phyloP scores from a whole-genome alignment of 225 moss, liverwort and hornwort genomes.

The Rhytidiadelphus loreus region DNA sequence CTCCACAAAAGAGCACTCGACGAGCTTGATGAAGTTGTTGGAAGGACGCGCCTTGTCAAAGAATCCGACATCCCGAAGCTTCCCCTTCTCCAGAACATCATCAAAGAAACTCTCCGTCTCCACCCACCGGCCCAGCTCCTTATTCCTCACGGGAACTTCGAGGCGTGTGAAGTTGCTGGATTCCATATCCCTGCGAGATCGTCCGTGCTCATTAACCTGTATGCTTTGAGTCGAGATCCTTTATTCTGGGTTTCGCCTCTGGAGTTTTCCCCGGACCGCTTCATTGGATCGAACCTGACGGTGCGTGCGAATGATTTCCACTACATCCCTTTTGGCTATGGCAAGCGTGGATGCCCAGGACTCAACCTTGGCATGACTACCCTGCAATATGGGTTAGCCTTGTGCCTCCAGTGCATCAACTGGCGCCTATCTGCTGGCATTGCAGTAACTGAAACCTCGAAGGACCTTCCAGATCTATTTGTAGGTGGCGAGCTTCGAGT shows the following conservation, averaged over 20 bases:
- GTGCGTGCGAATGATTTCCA: slow-evolving; percentile 25
- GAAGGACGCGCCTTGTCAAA: slow-evolving; percentile 22
- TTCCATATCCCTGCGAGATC: slow-evolving; percentile 37
- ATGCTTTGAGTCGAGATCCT: slow-evolving; percentile 43
- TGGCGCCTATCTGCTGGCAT: slow-evolving; percentile 13
- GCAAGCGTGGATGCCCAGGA: slow-evolving; percentile 38
- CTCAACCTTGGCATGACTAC: slow-evolving; percentile 27
- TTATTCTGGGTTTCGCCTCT: slow-evolving; percentile 27
- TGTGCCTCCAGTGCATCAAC: slow-evolving; percentile 32
- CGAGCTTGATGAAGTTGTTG: slow-evolving; percentile 45
- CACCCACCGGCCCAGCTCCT: slow-evolving; percentile 34
- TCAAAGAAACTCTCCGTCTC: slow-evolving; percentile 48
- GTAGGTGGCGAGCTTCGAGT: slow-evolving; percentile 28
- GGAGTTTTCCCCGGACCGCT: slow-evolving; percentile 47
- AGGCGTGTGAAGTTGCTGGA: slow-evolving; percentile 27
- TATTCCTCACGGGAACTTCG: slow-evolving; percentile 30
- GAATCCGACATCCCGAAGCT: slow-evolving; percentile 39
- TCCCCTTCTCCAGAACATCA: slow-evolving; percentile 32
- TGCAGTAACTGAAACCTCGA: neutral
- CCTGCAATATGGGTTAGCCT: slow-evolving; percentile 22
- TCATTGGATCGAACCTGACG: slow-evolving; percentile 2
- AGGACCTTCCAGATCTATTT: slow-evolving; percentile 2
- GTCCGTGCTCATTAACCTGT: slow-evolving; percentile 38
- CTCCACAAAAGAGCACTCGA: slow-evolving; percentile 17
- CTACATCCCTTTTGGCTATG: slow-evolving; percentile 38